phyloP scores from a whole-genome alignment of 176 grass and related monocot genomes.

The Dactylis glomerata region DNA sequence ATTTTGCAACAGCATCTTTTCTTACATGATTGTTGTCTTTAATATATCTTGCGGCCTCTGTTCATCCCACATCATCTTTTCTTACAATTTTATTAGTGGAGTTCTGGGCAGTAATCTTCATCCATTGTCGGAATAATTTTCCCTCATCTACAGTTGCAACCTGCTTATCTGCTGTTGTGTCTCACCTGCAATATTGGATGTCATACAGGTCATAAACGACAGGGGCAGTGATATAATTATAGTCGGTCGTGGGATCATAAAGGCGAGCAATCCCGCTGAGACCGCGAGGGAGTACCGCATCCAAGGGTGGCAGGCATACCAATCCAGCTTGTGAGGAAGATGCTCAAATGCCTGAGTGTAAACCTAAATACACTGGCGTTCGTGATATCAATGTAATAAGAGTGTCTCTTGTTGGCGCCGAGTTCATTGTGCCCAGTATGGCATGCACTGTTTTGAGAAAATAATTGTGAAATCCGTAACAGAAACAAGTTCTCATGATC shows the following conservation, averaged over 20 bases:
- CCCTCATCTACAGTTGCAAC: neutral
- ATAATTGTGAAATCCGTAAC: neutral
- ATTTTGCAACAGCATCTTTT: neutral
- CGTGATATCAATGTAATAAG: constrained; percentile 21
- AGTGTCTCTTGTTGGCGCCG: neutral
- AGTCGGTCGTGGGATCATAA: constrained; percentile 82
- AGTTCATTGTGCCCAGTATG: neutral
- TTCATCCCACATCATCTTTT: neutral
- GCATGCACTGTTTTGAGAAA: neutral
- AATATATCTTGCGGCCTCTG: neutral
- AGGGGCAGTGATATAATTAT: constrained; percentile 89
- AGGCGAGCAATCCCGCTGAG: constrained; percentile 54
- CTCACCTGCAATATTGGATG: neutral
- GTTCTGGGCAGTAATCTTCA: neutral
- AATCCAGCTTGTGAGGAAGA: constrained; percentile 46
- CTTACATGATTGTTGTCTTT: neutral
- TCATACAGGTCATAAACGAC: constrained; percentile 66
- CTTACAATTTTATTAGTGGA: too few relatives aligned
- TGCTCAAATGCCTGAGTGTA: neutral
- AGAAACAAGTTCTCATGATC: neutral
- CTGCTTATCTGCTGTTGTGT: neutral
- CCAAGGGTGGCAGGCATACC: constrained; percentile 87
- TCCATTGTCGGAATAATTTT: neutral
- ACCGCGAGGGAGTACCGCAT: constrained; percentile 62
- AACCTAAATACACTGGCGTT: neutral